Percentiles rank a stretch among this genome's conserved stretches.
phyloP scores from a whole-genome alignment of 2,329 filamentous ascomycete species.

The Colletotrichum sojae region DNA sequence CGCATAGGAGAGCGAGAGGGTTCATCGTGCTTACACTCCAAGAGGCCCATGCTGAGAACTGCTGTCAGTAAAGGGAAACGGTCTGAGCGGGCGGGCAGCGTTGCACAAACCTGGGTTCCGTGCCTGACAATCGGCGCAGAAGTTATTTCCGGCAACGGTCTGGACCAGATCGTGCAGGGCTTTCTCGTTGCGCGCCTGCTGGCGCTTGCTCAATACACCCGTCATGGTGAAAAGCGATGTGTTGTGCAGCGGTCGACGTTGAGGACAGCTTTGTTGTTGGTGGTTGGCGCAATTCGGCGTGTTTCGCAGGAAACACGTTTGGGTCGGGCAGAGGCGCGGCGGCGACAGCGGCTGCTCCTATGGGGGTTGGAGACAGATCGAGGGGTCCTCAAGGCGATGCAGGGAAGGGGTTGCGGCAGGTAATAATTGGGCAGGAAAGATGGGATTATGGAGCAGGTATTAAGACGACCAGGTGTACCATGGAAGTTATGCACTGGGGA shows the following conservation, averaged over 20 bases:
- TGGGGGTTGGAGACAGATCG: conserved; percentile 24
- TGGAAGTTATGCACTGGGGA: conserved; percentile 37
- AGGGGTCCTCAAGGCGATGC: conserved; percentile 33
- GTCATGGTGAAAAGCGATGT: conserved; percentile 68
- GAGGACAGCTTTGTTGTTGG: background rate
- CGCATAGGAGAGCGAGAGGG: background rate
- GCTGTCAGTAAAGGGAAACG: conserved; percentile 25
- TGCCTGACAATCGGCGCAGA: conserved; percentile 93
- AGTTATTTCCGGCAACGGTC: conserved; percentile 86
- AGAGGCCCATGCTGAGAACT: conserved; percentile 85
- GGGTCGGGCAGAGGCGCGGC: conserved; percentile 23
- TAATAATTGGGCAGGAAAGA: conserved; percentile 24
- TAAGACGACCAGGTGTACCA: conserved; percentile 20
- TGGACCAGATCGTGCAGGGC: conserved; percentile 90
- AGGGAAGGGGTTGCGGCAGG: conserved; percentile 6
- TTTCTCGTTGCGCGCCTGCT: conserved; percentile 97
- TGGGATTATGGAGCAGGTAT: conserved; percentile 16
- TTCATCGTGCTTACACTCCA: conserved; percentile 81
- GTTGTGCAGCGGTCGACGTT: conserved; percentile 29
- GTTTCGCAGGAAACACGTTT: conserved; percentile 24
- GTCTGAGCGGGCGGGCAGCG: conserved; percentile 9
- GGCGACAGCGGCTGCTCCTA: background rate
- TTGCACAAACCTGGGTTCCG: conserved; percentile 83
- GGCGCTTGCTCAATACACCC: conserved; percentile 88
- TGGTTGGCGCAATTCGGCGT: conserved; percentile 8